Percentiles rank a stretch among this genome's conserved stretches.
These are phyloP conservation scores for Ganoderma boninense DNA, from an alignment of 1,284 basidiomycete species.

Conservation along the genomic window DNA sequence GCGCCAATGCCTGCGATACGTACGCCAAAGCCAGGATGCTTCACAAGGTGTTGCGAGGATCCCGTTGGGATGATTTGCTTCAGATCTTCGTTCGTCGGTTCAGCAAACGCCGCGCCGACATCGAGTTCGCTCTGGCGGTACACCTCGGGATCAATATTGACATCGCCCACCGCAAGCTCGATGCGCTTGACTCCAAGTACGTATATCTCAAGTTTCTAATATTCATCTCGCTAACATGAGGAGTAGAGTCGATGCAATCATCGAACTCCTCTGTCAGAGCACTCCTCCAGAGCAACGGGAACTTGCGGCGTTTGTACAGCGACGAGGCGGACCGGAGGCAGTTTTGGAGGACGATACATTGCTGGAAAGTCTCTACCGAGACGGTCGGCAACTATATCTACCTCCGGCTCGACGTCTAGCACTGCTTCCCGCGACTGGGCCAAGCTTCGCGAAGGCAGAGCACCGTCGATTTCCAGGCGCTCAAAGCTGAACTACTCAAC, in stretches of 20 bases:
- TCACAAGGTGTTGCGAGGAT: slow-evolving; percentile 45
- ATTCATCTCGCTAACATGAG: neutral
- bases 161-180: slow-evolving; percentile 42
- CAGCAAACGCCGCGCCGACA: slow-evolving; percentile 42
- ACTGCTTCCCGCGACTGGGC: neutral
- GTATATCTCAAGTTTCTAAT: neutral
- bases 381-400: neutral
- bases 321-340: slow-evolving; percentile 19
- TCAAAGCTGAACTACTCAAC: slow-evolving; percentile 39
- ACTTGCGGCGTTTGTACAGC: slow-evolving; percentile 17
- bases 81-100: slow-evolving; percentile 43
- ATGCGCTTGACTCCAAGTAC: slow-evolving; percentile 41
- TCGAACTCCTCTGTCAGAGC: slow-evolving; percentile 18
- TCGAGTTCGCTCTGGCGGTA: slow-evolving; percentile 44
- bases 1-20: slow-evolving; percentile 44
- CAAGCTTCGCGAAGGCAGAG: slow-evolving; percentile 16
- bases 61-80: slow-evolving; percentile 44
- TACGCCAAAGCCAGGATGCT: slow-evolving; percentile 42
- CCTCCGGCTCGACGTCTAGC: neutral
- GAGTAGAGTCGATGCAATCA: slow-evolving; percentile 24
- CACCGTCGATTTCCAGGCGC: slow-evolving; percentile 34
- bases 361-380: slow-evolving; percentile 16
- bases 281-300: slow-evolving; percentile 27
- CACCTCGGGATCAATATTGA: slow-evolving; percentile 48
- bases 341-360: slow-evolving; percentile 20